Base-by-base conservation (phyloP, 139 green algal genomes). In the Mychonastes homosphaera region DNA sequence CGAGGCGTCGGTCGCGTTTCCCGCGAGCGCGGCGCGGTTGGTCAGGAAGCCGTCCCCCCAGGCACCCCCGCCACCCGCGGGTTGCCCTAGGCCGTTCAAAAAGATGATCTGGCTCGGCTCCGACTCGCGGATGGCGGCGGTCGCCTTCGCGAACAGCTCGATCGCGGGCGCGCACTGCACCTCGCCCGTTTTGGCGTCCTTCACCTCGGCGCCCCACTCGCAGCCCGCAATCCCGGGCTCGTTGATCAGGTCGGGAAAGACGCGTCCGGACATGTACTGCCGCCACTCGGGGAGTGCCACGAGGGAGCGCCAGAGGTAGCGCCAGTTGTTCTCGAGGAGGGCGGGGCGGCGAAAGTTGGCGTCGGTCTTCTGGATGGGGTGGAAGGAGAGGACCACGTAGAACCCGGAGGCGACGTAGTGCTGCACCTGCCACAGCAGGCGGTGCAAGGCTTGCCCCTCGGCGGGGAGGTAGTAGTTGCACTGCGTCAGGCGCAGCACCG, bases 381-480 rank as follows among this genome's bases (percentile, higher is more conserved):
- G n/a, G n/a, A n/a, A n/a, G n/a, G n/a, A n/a, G n/a, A n/a, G n/a
- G n/a, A 67, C 61, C 40, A 67, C 61, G 33, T 67, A 67, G 15
- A 67, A 67, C 2, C 61, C 61, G 28, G 26, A 55, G 5, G 49
- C 61, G 5, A 61, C 27, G 9, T 61, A 23, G 40, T 50, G 61
- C 39, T 67, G 50, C 16, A 67, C 32, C 1, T 50, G 43, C 61
- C 61, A 67, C 29, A 61, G 39, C 61, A 67, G 33, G 30, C 61
- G 50, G 6, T 55, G 35, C 6, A 56, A 26, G 1, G 27, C 28
- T 4, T 15, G 27, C 12, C 27, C 48, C 28, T 36, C 35, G 6
- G 10, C 3, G 6, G 60, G 61, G 29, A 67, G 2, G 30, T 67
- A 67, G 6, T 39, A 61, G 40, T 67, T 67, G 61, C 61, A 67